Evolutionary conservation across 345 rosid genomes (phyloP), one percentile per base, ranked within the genome.

Genomic region (Pseudoturritis turrita): DNA sequence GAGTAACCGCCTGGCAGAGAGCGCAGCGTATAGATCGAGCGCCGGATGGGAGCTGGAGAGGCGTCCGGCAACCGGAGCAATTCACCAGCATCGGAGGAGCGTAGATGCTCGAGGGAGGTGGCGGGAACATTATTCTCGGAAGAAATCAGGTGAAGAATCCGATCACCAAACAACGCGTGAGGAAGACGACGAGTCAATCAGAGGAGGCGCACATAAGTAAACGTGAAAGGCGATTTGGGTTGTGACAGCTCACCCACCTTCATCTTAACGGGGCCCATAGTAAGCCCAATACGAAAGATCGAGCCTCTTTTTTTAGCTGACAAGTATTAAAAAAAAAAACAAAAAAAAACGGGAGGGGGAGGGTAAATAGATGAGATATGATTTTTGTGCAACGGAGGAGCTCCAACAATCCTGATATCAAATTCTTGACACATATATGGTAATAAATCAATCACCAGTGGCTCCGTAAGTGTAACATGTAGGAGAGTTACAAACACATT

Each of bases 21-120:
- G 78, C 87, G 79, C 98, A 92, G 25, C 96, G 92, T 67, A 90
- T 85, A 55, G 98, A 92, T 68, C 73, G 76, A 55, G 90, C 94
- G 8, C 94, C 94, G 4, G 81, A 77, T 8, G 97, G 98, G 10
- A 89, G 84, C 83, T 89, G 95, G 74, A 89, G 78, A 45, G 91
- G 87, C 25, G 83, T 89, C 23, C 79, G 89, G 87, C 98, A 92
- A 55, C 71, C 65, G 83, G 89, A 87, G 77, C 96, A 92, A 78
- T 81, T 75, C 17, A 90, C 89, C 44, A 90, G 83, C 96, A 88
- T 85, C 58, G 75, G 70, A 47, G 81, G 78, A 19, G 63, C 59
- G 62, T 79, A 76, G 54, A 57, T 72, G 39, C 61, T 58, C 14
- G 81, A 79, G 12, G 72, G 79, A 19, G 81, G 84, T 18, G 77